Percentiles rank a stretch among this genome's conserved stretches.
Conservation (phyloP, 1,284 basidiomycete genomes). For the Leucoagaricus sp. region DNA sequence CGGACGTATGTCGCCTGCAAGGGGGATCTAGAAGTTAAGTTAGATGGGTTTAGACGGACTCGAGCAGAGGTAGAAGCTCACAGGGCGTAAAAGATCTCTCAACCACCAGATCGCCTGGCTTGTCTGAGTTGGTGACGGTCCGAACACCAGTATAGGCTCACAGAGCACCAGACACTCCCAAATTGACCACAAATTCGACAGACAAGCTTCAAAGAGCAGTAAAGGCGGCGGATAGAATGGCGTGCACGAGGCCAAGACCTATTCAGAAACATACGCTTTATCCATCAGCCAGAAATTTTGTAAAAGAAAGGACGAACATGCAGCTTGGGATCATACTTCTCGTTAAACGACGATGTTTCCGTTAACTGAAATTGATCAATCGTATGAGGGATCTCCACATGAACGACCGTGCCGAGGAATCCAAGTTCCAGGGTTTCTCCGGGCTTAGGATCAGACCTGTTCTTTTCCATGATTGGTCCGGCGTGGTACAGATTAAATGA, state of each 20-base stretch:
- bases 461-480: conserved; percentile 37
- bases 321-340: conserved; percentile 42
- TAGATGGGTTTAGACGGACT: background rate
- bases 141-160: conserved; percentile 89
- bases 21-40: conserved; percentile 62
- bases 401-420: conserved; percentile 77
- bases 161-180: conserved; percentile 92
- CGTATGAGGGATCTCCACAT: conserved; percentile 69
- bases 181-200: conserved; percentile 87
- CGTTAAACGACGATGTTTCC: conserved; percentile 47
- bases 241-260: conserved; percentile 82
- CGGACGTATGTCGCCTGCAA: conserved; percentile 85
- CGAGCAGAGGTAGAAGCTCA: conserved; percentile 33
- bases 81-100: conserved; percentile 85
- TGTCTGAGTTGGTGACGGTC: conserved; percentile 77
- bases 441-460: conserved; percentile 71
- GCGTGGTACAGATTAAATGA: conserved; percentile 11
- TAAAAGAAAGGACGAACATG: conserved; percentile 38
- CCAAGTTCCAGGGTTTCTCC: conserved; percentile 75
- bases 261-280: conserved; percentile 1
- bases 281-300: background rate
- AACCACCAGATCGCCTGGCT: conserved; percentile 91
- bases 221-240: conserved; percentile 71
- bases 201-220: conserved; percentile 71
- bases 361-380: conserved; percentile 73